Evolutionary conservation across 352 stramenopile species (phyloP).

Genomic region (Globisporangium solare): DNA sequence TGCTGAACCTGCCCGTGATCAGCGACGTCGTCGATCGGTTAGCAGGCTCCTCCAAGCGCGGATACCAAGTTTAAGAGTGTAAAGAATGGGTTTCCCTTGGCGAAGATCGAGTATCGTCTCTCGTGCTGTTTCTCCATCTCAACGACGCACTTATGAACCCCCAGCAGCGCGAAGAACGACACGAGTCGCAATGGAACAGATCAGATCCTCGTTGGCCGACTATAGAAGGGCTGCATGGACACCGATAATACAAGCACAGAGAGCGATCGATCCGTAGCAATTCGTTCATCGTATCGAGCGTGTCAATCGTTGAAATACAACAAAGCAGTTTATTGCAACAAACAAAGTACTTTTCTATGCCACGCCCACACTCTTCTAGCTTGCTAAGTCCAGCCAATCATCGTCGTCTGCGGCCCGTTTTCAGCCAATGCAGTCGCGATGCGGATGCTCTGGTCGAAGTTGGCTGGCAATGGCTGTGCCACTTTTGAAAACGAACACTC

Average conservation of each 20-base stretch:
- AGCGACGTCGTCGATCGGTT: slow-evolving; percentile 79
- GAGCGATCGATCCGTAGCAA: no score
- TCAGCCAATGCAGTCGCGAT: background rate
- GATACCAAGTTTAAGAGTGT: slow-evolving; percentile 75
- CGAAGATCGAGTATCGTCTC: background rate
- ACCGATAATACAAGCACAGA: background rate
- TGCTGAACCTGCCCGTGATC: slow-evolving; percentile 85
- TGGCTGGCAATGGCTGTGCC: background rate
- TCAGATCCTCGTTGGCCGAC: background rate
- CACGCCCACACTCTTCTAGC: no score
- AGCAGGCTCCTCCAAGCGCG: slow-evolving; percentile 75
- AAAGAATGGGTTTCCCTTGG: background rate
- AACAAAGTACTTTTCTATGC: slow-evolving; percentile 12
- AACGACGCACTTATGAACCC: background rate
- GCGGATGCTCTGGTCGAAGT: background rate
- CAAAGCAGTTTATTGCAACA: slow-evolving; percentile 23
- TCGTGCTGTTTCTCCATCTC: background rate
- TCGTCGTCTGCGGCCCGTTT: background rate
- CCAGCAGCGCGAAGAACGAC: background rate
- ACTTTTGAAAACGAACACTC: background rate
- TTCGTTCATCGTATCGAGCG: no score
- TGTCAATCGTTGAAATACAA: no score
- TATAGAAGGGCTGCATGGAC: background rate
- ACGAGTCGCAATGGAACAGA: background rate
- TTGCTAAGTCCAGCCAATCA: background rate